phyloP scores from a whole-genome alignment of 345 rosid genomes.

The Euphorbia peplus region DNA sequence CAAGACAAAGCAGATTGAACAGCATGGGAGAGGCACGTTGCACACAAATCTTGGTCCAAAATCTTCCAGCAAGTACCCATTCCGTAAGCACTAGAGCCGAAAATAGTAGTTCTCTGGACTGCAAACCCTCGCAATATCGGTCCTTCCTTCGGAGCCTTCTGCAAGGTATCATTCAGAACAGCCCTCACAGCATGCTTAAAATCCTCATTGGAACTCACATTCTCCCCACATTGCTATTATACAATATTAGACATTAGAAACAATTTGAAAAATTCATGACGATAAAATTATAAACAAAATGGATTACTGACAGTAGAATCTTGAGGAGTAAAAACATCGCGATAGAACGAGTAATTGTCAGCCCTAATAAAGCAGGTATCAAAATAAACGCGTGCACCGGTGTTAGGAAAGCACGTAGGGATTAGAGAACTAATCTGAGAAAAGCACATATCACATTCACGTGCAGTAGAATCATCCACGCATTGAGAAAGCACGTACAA shows the following conservation, averaged over 20 bases:
- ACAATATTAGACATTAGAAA: no score
- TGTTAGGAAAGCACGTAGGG: constrained; percentile 35
- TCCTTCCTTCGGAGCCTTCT: constrained; percentile 25
- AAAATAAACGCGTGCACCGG: constrained; percentile 46
- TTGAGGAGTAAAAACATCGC: constrained; percentile 21
- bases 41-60: constrained; percentile 32
- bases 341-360: constrained; percentile 46
- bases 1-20: constrained; percentile 31
- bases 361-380: constrained; percentile 50
- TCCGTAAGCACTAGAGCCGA: constrained; percentile 29
- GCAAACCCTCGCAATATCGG: constrained; percentile 30
- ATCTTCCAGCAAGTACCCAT: constrained; percentile 46
- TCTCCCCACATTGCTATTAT: constrained; percentile 39
- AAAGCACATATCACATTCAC: constrained; percentile 41
- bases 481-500: constrained; percentile 42
- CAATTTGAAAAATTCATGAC: no score
- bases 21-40: constrained; percentile 37
- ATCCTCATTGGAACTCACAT: constrained; percentile 3
- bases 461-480: constrained; percentile 39
- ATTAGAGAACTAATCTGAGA: constrained; percentile 31
- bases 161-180: constrained; percentile 14
- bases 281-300: no score
- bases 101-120: not conserved
- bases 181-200: constrained; percentile 29
- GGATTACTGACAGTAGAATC: constrained; percentile 40